Base-by-base conservation (phyloP, 2,329 filamentous ascomycete species). In the Talaromyces sp. region DNA sequence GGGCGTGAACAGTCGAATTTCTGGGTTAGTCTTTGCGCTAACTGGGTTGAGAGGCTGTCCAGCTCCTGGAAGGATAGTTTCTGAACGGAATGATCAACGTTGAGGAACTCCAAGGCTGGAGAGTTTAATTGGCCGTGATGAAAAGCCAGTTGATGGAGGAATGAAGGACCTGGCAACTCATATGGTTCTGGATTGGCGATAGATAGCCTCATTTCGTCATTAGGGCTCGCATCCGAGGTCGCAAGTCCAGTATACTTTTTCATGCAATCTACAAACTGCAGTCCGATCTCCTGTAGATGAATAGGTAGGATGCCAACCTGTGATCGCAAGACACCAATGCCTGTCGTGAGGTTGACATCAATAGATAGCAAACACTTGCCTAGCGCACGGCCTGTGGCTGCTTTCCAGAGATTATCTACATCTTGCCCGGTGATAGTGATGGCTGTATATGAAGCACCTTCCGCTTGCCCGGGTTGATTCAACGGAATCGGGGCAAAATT, bases 71-170 rank as follows among this genome's bases (percentile, higher is more conserved):
- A 96, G 0, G 87, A 86, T 50, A 91, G 73, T 1, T 73, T 78
- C 10, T 75, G 77, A 33, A 78, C 78, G 33, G 72, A 73, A 33
- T 81, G 83, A 68, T 85, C 79, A 52, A 80, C 70, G 65, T 81
- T 77, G 35, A 87, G 80, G 72, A 87, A 90, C 64, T 93, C 89
- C 67, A 93, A 83, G 8, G 90, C 90, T 47, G 77, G 76, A 6
- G 72, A 70, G 54, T 76, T 70, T 72, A 67, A n/a, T 75, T 67
- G 41, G 31, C 74, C 69, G 27, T 45, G 66, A 64, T 71, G 72
- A 31, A 80, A 77, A 58, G 95, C 85, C 8, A 96, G 82, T 10
- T 90, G 76, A 74, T 90, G 87, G 22, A 90, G 81, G 19, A 87
- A 75, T 37, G 73, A 69, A 22, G 87, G 85, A 11, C 89, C 89